A percentile compares a stretch with the other conserved stretches of the same genome.
phyloP scores from a whole-genome alignment of 2,329 filamentous ascomycete genomes.

The Geosmithia morbida region DNA sequence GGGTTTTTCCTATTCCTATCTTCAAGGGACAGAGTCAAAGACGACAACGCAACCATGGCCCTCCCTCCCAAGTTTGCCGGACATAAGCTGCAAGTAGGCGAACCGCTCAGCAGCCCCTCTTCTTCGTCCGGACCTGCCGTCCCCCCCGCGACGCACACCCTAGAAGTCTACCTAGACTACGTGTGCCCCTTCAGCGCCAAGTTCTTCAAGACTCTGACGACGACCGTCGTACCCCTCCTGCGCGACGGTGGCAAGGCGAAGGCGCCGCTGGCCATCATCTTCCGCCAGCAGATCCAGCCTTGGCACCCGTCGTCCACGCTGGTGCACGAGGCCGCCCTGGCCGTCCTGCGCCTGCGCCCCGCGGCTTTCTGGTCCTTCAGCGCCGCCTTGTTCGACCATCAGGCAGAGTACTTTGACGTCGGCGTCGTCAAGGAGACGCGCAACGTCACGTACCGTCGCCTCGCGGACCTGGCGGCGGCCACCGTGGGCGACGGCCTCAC shows the following conservation, averaged over 20 bases:
- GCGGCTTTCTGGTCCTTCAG: conserved; percentile 71
- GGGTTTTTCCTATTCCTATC: too few relatives aligned
- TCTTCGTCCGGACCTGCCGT: conserved; percentile 18
- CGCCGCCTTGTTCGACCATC: conserved; percentile 46
- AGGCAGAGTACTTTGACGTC: conserved; percentile 73
- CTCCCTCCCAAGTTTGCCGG: conserved; percentile 65
- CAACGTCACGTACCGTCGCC: conserved; percentile 68
- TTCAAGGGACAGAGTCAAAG: too few relatives aligned
- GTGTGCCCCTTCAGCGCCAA: conserved; percentile 61
- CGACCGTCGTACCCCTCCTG: conserved; percentile 49
- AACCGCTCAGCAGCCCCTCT: conserved; percentile 15
- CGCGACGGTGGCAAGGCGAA: conserved; percentile 37
- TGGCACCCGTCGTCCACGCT: conserved; percentile 85
- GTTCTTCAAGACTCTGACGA: conserved; percentile 65
- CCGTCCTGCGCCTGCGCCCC: conserved; percentile 58
- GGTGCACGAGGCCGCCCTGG: conserved; percentile 69
- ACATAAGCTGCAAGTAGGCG: conserved; percentile 27
- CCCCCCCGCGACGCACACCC: conserved; percentile 36
- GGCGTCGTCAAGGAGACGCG: conserved; percentile 70
- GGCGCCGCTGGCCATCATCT: conserved; percentile 53
- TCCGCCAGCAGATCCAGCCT: conserved; percentile 85
- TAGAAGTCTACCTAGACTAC: conserved; percentile 71
- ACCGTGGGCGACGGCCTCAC: conserved; percentile 44
- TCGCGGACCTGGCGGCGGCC: conserved; percentile 56
- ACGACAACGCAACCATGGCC: conserved; percentile 44